Percentiles rank a stretch among this genome's conserved stretches.
Evolutionary conservation across 106 monocot species (phyloP).

Genomic region (Platanthera zijinensis): DNA sequence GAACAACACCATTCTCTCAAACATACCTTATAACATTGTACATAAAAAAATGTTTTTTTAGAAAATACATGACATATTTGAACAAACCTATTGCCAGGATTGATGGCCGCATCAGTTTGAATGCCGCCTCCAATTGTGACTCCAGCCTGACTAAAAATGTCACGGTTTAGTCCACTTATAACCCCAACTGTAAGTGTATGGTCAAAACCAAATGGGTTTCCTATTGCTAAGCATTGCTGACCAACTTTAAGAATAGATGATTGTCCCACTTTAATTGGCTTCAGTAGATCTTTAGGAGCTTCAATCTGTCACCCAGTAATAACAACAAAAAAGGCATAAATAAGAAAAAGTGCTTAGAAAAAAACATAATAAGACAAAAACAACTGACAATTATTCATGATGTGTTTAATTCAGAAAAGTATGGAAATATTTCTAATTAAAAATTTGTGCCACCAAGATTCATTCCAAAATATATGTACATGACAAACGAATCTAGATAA

Average conservation of each 20-base stretch:
- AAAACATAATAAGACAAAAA: neutral
- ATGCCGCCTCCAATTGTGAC: slow-evolving; percentile 90
- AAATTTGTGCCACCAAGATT: neutral
- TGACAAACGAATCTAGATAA: neutral
- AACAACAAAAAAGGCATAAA: neutral
- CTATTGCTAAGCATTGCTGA: slow-evolving; percentile 92
- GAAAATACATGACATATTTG: neutral
- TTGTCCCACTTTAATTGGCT: slow-evolving; percentile 69
- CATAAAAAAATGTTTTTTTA: neutral
- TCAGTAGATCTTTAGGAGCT: slow-evolving; percentile 68
- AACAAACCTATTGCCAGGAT: slow-evolving; percentile 89
- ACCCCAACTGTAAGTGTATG: slow-evolving; percentile 94
- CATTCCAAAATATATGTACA: neutral
- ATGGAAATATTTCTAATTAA: neutral
- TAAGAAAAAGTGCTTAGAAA: neutral
- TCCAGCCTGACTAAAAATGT: slow-evolving; percentile 90
- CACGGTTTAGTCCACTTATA: slow-evolving; percentile 88
- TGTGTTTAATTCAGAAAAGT: neutral
- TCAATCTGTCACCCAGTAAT: slow-evolving; percentile 54
- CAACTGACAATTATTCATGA: neutral
- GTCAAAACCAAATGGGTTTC: slow-evolving; percentile 97
- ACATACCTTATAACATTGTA: neutral
- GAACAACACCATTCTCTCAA: too few species aligned
- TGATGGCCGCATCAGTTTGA: slow-evolving; percentile 97
- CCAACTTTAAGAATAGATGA: slow-evolving; percentile 78